Percentiles rank a stretch among this genome's conserved stretches.
These are phyloP conservation scores for Dioscorea cayenensis DNA, from an alignment of 116 monocot species.

Conservation along the genomic window DNA sequence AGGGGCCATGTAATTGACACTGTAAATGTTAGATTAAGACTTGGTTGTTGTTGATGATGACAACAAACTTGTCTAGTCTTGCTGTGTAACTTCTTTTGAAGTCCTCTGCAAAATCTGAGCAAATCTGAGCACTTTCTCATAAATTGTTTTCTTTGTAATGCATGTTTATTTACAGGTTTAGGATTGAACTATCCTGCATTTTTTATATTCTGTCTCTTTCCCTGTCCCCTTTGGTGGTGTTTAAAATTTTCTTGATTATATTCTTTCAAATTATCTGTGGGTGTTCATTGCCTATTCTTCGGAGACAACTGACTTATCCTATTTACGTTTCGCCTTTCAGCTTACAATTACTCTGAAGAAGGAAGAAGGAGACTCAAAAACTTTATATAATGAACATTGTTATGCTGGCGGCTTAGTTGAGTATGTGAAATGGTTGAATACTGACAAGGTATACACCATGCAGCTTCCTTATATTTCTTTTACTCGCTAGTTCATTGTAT, in stretches of 20 bases:
- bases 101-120: too few relatives aligned
- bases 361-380: constrained; percentile 41
- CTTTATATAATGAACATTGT: constrained; percentile 46
- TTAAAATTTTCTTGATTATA: background rate
- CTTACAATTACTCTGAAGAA: constrained; percentile 64
- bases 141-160: too few relatives aligned
- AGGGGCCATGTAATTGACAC: too few relatives aligned
- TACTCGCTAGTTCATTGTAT: background rate
- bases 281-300: too few relatives aligned
- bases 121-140: too few relatives aligned
- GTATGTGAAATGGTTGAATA: constrained; percentile 75
- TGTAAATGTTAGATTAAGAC: too few relatives aligned
- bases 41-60: too few relatives aligned
- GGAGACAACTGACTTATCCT: background rate
- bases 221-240: background rate
- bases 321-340: constrained; percentile 15
- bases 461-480: background rate
- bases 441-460: constrained; percentile 48
- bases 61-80: too few relatives aligned
- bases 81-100: too few relatives aligned
- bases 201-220: too few relatives aligned
- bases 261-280: background rate
- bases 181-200: too few relatives aligned
- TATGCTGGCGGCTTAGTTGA: constrained; percentile 76
- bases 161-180: too few relatives aligned